These are phyloP conservation scores for Aureobasidium mangrovei DNA, from an alignment of 2,329 filamentous ascomycete genomes.

Conservation along the genomic window DNA sequence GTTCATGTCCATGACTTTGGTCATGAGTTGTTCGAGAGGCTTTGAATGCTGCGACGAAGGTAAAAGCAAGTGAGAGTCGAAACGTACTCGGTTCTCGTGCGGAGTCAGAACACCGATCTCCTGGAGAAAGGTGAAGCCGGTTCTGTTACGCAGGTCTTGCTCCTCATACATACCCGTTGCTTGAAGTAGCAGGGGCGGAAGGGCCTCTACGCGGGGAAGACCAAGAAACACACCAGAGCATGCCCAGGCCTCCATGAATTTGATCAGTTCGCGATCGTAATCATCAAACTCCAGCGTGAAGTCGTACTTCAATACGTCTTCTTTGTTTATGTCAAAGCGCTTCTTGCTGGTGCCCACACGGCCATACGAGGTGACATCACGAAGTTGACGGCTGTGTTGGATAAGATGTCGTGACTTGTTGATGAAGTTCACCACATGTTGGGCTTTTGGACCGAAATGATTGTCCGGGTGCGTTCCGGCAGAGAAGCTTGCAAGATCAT, in stretches of 20 bases:
- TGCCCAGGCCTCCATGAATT: slow-evolving; percentile 63
- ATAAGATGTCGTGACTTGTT: slow-evolving; percentile 34
- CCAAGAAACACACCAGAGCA: slow-evolving; percentile 46
- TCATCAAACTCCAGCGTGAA: slow-evolving; percentile 36
- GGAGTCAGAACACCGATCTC: slow-evolving; percentile 64
- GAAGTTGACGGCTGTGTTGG: slow-evolving; percentile 30
- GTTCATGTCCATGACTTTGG: slow-evolving; percentile 22
- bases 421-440: slow-evolving; percentile 32
- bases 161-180: slow-evolving; percentile 53
- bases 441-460: slow-evolving; percentile 12
- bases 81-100: slow-evolving; percentile 60
- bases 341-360: slow-evolving; percentile 32
- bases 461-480: slow-evolving; percentile 3
- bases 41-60: slow-evolving; percentile 39
- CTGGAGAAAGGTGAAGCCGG: slow-evolving; percentile 60
- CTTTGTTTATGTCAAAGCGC: slow-evolving; percentile 19
- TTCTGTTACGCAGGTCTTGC: slow-evolving; percentile 37
- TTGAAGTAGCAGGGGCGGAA: slow-evolving; percentile 57
- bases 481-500: slow-evolving; percentile 31
- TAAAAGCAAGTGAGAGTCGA: slow-evolving; percentile 46
- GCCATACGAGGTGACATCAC: slow-evolving; percentile 27
- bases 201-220: slow-evolving; percentile 47
- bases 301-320: slow-evolving; percentile 20
- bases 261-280: slow-evolving; percentile 49
- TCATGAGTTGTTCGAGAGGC: slow-evolving; percentile 35